Base-by-base conservation (phyloP, 1,284 basidiomycete species). In the Apiotrichum akiyoshidainum region DNA sequence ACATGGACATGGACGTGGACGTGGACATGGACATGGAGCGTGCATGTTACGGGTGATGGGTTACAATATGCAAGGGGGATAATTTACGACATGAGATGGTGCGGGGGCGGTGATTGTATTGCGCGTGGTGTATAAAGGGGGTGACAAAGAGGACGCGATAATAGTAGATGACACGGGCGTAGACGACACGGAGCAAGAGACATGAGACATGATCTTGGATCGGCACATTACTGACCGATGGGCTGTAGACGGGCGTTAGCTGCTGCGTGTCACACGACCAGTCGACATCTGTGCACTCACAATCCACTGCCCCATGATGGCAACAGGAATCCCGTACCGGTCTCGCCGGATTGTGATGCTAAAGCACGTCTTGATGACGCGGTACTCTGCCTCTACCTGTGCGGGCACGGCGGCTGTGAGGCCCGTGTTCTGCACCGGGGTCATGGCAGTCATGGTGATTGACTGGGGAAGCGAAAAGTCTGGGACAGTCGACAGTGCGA, bases 301-400 rank as follows among this genome's bases (percentile, higher is more conserved):
- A 49, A 78, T 78, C 72, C 74, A 78, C 60, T 75, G 73, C 48
- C 78, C 90, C 54, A 92, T 89, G 68, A 94, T 91, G 81, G 92
- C 89, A 49, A 87, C 92, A n/a, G 91, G 90, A 61, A 93, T 92
- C 2, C 90, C 90, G 84, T 74, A 78, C 10, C 71, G 70, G 51
- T 97, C 93, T 60, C 93, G 80, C 54, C 93, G 81, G 54, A 98
- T 96, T 9, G 93, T 97, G 72, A 97, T 96, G 52, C 88, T 92
- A 75, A 97, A 97, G 74, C 92, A 96, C 74, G 94, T 97, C 70
- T 87, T 90, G 65, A 96, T 86, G 66, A 86, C 87, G 35, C 83
- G 84, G 61, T 67, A 77, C 70, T 87, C 86, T 71, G 78, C 80
- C n/a, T 88, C 87, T 61, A 78, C 80, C 21, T 75, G 72, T 17